Conservation (phyloP, 495 filamentous ascomycete genomes). For the Haplographium delicatum region DNA sequence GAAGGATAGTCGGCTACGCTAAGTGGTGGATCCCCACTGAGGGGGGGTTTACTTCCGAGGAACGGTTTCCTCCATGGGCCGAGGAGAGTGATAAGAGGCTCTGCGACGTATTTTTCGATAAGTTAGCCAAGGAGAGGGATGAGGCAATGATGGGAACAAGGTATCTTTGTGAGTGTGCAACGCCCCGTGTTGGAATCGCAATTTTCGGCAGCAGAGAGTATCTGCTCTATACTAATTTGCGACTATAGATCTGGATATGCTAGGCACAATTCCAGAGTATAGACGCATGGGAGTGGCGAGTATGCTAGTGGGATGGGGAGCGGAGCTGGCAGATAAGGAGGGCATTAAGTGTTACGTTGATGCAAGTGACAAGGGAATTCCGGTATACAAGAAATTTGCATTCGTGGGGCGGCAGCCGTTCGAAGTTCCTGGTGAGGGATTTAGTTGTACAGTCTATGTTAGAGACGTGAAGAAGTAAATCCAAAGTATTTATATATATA, state of each 20-base stretch:
- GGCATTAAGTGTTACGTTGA: constrained; percentile 23
- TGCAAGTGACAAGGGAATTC: constrained; percentile 15
- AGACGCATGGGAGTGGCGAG: constrained; percentile 32
- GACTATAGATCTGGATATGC: constrained; percentile 32
- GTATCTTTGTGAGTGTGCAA: constrained; percentile 2
- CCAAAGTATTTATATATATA: neutral
- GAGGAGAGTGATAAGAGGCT: neutral
- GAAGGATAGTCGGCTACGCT: constrained; percentile 1
- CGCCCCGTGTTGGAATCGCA: neutral
- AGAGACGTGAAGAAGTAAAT: neutral
- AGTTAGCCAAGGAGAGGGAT: neutral
- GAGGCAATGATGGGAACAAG: neutral
- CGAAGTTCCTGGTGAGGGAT: constrained; percentile 1
- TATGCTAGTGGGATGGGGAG: constrained; percentile 37
- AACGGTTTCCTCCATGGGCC: constrained; percentile 1
- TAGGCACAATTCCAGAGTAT: constrained; percentile 37
- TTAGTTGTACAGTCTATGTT: neutral
- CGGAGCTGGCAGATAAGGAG: constrained; percentile 34
- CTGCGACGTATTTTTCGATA: neutral
- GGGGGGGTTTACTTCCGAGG: neutral
- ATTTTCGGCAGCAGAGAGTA: neutral
- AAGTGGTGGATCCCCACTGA: constrained; percentile 2
- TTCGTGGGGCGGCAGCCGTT: constrained; percentile 12
- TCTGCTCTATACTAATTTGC: too few relatives aligned
- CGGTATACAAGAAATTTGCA: constrained; percentile 16